Evolutionary conservation across 257 asterid genomes (phyloP).

Genomic region (Leptodermis oblonga): DNA sequence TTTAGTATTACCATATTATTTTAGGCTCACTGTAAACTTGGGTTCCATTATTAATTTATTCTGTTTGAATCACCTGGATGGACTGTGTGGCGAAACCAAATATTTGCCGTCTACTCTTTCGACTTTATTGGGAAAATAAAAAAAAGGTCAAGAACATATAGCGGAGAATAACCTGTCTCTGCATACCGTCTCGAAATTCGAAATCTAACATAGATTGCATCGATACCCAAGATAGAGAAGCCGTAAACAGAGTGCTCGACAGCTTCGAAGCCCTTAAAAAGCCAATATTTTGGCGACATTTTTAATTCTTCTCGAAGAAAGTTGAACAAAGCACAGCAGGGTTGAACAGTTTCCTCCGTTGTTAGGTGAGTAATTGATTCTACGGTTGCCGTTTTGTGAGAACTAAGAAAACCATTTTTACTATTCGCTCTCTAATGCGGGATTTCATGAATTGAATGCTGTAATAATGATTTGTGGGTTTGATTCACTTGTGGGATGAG

Average conservation of each 20-base stretch:
- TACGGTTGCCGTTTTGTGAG: neutral
- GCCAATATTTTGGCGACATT: constrained; percentile 2
- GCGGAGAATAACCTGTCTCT: neutral
- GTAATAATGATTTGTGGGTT: neutral
- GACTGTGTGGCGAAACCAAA: neutral
- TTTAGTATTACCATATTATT: too few relatives aligned
- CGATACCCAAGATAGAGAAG: neutral
- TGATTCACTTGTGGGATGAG: neutral
- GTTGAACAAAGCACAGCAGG: neutral
- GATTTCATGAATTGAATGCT: neutral
- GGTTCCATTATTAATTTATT: too few relatives aligned
- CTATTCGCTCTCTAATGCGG: neutral
- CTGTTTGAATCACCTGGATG: neutral
- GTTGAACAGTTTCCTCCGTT: constrained; percentile 6
- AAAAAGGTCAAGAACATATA: neutral
- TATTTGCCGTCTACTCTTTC: neutral
- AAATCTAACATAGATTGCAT: neutral
- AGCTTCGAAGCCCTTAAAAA: neutral
- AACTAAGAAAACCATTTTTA: neutral
- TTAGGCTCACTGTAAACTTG: too few relatives aligned
- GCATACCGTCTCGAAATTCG: neutral
- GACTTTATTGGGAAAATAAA: neutral
- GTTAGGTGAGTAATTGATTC: neutral
- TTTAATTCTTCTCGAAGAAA: neutral
- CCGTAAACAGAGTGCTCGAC: neutral